Conservation (phyloP, 257 asterid genomes). For the Gentiana straminea region DNA sequence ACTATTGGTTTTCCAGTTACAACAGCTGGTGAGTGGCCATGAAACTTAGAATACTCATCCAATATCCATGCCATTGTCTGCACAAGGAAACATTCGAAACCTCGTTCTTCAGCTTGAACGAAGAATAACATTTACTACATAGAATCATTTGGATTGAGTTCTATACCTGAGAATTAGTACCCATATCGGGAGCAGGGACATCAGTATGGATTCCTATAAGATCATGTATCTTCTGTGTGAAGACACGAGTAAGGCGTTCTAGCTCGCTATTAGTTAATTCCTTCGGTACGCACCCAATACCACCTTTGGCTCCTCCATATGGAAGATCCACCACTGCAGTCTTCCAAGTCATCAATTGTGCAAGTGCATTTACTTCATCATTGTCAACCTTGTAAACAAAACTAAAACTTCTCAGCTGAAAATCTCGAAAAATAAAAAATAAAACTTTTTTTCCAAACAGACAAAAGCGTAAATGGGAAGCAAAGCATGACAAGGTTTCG, state of each 20-base stretch:
- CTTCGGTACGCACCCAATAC: conserved; percentile 77
- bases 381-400: conserved; percentile 53
- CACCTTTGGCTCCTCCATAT: conserved; percentile 97
- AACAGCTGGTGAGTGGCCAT: conserved; percentile 60
- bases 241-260: conserved; percentile 54
- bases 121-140: background rate
- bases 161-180: conserved; percentile 42
- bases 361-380: conserved; percentile 90
- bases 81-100: background rate
- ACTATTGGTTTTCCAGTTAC: conserved; percentile 63
- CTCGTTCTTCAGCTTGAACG: background rate
- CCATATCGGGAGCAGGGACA: conserved; percentile 75
- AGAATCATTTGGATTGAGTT: background rate
- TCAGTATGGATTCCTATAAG: conserved; percentile 47
- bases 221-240: conserved; percentile 56
- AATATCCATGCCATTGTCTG: conserved; percentile 75
- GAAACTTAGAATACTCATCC: conserved; percentile 64
- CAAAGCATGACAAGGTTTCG: too few species aligned
- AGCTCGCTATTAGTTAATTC: conserved; percentile 66
- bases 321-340: conserved; percentile 96
- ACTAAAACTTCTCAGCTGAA: too few species aligned
- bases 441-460: too few species aligned
- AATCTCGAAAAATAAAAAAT: too few species aligned
- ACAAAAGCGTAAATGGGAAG: too few species aligned
- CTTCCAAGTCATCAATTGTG: conserved; percentile 97